These are phyloP conservation scores for Bryum argenteum DNA, from an alignment of 225 moss, liverwort and hornwort species.

Conservation along the genomic window DNA sequence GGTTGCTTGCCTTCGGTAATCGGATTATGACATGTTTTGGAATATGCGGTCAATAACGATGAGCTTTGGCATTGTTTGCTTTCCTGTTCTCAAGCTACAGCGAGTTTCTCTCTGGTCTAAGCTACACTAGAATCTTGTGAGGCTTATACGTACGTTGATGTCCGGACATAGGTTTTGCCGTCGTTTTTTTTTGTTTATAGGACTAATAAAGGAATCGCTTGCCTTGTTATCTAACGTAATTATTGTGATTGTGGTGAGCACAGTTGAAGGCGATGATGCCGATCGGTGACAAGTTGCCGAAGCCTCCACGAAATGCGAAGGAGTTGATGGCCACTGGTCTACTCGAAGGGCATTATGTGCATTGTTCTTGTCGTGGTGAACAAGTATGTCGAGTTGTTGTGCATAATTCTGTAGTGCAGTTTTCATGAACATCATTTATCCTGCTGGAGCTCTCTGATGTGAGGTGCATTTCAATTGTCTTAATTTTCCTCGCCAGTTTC, in stretches of 20 bases:
- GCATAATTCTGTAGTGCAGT: not conserved
- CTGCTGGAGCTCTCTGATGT: not conserved
- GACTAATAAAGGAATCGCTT: not conserved
- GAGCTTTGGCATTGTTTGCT: conserved; percentile 19
- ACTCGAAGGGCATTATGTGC: conserved; percentile 58
- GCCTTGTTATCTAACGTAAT: conserved; percentile 13
- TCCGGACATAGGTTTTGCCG: not conserved
- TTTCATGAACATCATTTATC: not conserved
- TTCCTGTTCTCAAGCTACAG: conserved; percentile 9
- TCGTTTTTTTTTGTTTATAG: not conserved
- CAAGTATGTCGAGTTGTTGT: conserved; percentile 31
- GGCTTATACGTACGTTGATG: not conserved
- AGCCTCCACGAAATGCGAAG: conserved; percentile 54
- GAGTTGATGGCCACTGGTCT: conserved; percentile 56
- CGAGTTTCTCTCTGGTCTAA: not conserved
- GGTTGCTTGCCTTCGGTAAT: conserved; percentile 13
- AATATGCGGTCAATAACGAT: conserved; percentile 7
- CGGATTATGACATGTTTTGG: conserved; percentile 12
- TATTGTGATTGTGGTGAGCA: conserved; percentile 15
- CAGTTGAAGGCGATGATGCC: conserved; percentile 50
- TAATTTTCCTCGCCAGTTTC: not conserved
- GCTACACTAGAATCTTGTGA: conserved; percentile 2
- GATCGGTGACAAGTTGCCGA: conserved; percentile 45
- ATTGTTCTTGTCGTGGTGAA: conserved; percentile 56
- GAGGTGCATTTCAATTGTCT: not conserved